phyloP scores from a whole-genome alignment of 768 basidiomycete species.

The Nevesoporus exiguus region DNA sequence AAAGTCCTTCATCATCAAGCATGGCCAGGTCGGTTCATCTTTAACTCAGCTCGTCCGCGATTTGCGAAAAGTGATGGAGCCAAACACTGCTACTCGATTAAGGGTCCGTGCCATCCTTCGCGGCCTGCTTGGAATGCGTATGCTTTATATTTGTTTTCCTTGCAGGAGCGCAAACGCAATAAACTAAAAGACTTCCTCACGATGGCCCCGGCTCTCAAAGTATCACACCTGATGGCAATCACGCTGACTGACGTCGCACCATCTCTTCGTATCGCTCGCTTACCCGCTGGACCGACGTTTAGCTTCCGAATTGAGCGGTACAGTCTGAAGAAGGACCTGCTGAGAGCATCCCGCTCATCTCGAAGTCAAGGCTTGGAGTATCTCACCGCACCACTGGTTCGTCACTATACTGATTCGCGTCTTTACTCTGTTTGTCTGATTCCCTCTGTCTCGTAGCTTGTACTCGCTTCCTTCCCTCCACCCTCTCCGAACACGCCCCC shows the following conservation, averaged over 20 bases:
- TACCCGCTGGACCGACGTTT: slow-evolving; percentile 89
- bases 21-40: slow-evolving; percentile 88
- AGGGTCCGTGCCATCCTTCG: slow-evolving; percentile 46
- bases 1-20: slow-evolving; percentile 95
- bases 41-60: slow-evolving; percentile 89
- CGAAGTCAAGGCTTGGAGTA: slow-evolving; percentile 85
- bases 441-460: slow-evolving; percentile 47
- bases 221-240: slow-evolving; percentile 91
- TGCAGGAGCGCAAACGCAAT: slow-evolving; percentile 84
- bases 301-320: slow-evolving; percentile 93
- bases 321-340: slow-evolving; percentile 82
- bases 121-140: not conserved
- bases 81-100: slow-evolving; percentile 93
- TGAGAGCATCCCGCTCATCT: slow-evolving; percentile 61
- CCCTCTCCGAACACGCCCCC: slow-evolving; percentile 72
- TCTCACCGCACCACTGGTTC: slow-evolving; percentile 84
- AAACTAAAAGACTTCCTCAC: slow-evolving; percentile 92
- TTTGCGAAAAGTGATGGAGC: slow-evolving; percentile 95
- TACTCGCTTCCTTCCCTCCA: slow-evolving; percentile 82
- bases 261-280: slow-evolving; percentile 78
- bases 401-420: slow-evolving; percentile 25
- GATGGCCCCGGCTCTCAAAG: slow-evolving; percentile 85
- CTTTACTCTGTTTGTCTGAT: not conserved
- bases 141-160: slow-evolving; percentile 15
- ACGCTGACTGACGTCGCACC: slow-evolving; percentile 84